Percentiles rank a stretch among this genome's conserved stretches.
These are phyloP conservation scores for Quercus agrifolia DNA, from an alignment of 306 rosid species.

Conservation along the genomic window DNA sequence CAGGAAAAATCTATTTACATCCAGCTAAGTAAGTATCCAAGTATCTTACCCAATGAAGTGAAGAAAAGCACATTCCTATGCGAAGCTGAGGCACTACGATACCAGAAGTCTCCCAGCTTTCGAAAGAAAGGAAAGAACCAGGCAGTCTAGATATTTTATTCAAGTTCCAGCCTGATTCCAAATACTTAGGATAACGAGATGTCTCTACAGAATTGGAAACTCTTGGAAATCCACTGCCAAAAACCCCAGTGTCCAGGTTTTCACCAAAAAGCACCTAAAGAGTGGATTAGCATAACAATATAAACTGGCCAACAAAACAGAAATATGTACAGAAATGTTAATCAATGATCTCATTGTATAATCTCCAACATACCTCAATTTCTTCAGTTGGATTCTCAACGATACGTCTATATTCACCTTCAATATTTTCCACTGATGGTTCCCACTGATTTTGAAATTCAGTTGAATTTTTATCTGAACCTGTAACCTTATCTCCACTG, in stretches of 20 bases:
- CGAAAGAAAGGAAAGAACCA: constrained; percentile 84
- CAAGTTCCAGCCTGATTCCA: constrained; percentile 82
- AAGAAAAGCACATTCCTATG: constrained; percentile 88
- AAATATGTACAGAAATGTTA: constrained; percentile 18
- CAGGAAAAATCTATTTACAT: neutral
- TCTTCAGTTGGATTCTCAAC: constrained; percentile 73
- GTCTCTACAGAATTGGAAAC: constrained; percentile 28
- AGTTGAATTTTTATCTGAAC: constrained; percentile 27
- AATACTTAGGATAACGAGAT: constrained; percentile 32
- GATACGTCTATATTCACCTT: constrained; percentile 77
- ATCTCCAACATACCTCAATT: constrained; percentile 61
- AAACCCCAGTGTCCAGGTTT: constrained; percentile 32
- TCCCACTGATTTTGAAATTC: constrained; percentile 38
- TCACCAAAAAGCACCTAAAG: constrained; percentile 61
- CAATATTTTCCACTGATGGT: constrained; percentile 68
- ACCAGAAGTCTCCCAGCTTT: constrained; percentile 43
- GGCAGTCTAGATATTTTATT: constrained; percentile 46
- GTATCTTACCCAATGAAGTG: constrained; percentile 67
- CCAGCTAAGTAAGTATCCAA: neutral
- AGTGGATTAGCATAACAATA: constrained; percentile 24
- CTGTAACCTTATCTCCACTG: constrained; percentile 22
- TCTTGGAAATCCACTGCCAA: constrained; percentile 69
- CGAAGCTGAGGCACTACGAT: constrained; percentile 44
- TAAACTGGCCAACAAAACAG: constrained; percentile 19
- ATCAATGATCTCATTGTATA: neutral